These are phyloP conservation scores for Bacidia gigantensis DNA, from an alignment of 495 filamentous ascomycete species.

Conservation along the genomic window DNA sequence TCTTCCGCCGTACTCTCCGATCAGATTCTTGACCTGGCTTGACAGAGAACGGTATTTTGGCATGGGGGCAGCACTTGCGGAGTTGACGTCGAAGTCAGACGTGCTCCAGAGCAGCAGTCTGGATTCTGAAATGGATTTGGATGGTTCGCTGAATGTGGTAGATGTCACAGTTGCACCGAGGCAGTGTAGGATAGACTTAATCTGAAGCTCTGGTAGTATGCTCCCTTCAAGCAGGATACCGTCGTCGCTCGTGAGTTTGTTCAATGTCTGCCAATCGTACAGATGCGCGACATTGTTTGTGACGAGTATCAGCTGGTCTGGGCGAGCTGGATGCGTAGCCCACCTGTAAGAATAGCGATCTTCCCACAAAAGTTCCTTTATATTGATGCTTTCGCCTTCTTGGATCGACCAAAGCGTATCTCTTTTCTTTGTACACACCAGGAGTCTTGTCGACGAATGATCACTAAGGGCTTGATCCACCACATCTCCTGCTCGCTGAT, in stretches of 20 bases:
- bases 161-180: constrained; percentile 8
- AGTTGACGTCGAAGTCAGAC: background rate
- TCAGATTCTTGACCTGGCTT: constrained; percentile 11
- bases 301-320: constrained; percentile 11
- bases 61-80: constrained; percentile 4
- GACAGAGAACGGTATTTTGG: constrained; percentile 10
- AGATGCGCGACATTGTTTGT: constrained; percentile 7
- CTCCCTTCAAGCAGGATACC: constrained; percentile 8
- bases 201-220: constrained; percentile 14
- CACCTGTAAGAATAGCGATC: constrained; percentile 5
- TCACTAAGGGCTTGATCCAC: no score
- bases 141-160: constrained; percentile 8
- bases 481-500: background rate
- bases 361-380: background rate
- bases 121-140: no score
- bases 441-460: no score
- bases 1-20: constrained; percentile 10
- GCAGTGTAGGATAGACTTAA: constrained; percentile 11
- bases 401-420: constrained; percentile 2
- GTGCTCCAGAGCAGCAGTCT: no score
- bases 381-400: background rate
- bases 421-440: no score
- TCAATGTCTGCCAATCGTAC: constrained; percentile 15
- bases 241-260: background rate
- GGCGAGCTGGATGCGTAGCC: constrained; percentile 4